These are phyloP conservation scores for Neonectria faginata DNA, from an alignment of 2,329 filamentous ascomycete genomes.

Conservation along the genomic window DNA sequence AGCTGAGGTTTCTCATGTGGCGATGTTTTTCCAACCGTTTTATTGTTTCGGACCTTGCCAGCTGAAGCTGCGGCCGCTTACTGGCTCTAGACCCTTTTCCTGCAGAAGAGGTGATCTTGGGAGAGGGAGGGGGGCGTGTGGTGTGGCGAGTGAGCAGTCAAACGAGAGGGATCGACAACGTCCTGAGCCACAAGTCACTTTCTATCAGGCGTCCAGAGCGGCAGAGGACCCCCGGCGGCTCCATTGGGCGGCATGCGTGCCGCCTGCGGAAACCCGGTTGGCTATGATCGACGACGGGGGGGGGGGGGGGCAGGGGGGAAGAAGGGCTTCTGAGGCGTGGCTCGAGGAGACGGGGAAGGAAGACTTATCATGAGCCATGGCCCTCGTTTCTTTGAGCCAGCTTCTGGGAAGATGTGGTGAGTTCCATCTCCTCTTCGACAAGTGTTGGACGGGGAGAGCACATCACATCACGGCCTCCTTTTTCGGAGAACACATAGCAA, in stretches of 20 bases:
- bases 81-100: conserved; percentile 29
- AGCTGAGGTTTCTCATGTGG: conserved; percentile 3
- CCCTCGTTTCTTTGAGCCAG: not conserved
- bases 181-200: conserved; percentile 46
- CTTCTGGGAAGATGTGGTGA: not conserved
- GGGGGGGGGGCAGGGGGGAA: not conserved
- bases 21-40: not conserved
- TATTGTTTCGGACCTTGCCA: not conserved
- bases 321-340: not conserved
- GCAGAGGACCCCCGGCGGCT: conserved; percentile 14
- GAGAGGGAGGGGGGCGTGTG: conserved; percentile 40
- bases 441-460: not conserved
- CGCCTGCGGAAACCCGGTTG: not conserved
- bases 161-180: conserved; percentile 38
- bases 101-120: conserved; percentile 18
- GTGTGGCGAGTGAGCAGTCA: conserved; percentile 18
- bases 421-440: not conserved
- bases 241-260: conserved; percentile 30
- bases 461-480: too few species aligned
- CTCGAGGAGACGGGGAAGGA: not conserved
- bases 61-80: conserved; percentile 18
- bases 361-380: conserved; percentile 3
- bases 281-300: not conserved
- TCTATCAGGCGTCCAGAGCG: conserved; percentile 32
- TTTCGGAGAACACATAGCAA: not conserved